These are phyloP conservation scores for Vigna unguiculata DNA, from an alignment of 306 rosid genomes.

Conservation along the genomic window DNA sequence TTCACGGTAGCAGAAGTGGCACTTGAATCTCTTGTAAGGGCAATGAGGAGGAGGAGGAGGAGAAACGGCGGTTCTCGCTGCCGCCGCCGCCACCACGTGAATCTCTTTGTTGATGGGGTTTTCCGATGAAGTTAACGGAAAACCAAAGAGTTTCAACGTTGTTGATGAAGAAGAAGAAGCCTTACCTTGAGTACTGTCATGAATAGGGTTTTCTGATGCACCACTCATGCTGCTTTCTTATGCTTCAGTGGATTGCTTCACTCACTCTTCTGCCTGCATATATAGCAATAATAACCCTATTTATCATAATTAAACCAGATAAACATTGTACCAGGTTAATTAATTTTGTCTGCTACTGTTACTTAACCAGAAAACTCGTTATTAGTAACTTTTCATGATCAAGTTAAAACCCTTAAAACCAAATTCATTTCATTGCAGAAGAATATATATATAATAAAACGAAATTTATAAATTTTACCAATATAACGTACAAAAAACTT, in stretches of 20 bases:
- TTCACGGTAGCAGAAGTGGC: slow-evolving; percentile 43
- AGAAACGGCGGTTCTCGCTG: neutral
- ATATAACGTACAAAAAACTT: neutral
- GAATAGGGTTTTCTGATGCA: slow-evolving; percentile 20
- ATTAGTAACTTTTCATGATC: no score
- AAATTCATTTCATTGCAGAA: neutral
- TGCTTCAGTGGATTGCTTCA: neutral
- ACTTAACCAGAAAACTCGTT: no score
- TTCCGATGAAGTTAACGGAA: no score
- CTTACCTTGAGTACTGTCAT: neutral
- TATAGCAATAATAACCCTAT: neutral
- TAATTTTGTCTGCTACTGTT: no score
- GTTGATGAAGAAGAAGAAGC: neutral
- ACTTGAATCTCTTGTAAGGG: slow-evolving; percentile 29
- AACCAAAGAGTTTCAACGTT: slow-evolving; percentile 38
- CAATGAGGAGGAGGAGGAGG: neutral
- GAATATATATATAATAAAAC: neutral
- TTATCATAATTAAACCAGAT: neutral
- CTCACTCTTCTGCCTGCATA: no score
- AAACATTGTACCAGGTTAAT: no score
- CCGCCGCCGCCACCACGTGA: neutral
- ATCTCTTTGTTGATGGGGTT: neutral
- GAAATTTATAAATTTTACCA: neutral
- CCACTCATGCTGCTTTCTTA: neutral
- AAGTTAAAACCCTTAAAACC: neutral